Conservation (phyloP, 371 early-diverging fungal species). For the Fennellomyces sp. region DNA sequence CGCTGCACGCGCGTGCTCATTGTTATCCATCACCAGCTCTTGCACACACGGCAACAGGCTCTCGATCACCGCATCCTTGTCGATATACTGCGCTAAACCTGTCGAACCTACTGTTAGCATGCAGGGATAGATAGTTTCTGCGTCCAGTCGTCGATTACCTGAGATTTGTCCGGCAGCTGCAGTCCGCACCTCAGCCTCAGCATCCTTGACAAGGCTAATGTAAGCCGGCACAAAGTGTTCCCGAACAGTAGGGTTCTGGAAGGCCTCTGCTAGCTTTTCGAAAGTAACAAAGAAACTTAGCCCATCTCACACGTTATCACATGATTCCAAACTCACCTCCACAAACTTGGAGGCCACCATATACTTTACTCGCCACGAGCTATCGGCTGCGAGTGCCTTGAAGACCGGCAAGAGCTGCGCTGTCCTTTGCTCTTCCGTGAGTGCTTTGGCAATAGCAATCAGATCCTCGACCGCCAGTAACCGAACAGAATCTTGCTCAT, state of each 20-base stretch:
- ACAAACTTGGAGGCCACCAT: constrained; percentile 97
- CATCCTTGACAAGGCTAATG: constrained; percentile 86
- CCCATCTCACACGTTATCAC: no score
- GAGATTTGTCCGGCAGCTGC: constrained; percentile 89
- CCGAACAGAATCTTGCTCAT: constrained; percentile 97
- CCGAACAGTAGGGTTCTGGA: constrained; percentile 74
- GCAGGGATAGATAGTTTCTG: no score
- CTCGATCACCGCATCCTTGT: constrained; percentile 74
- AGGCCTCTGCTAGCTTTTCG: constrained; percentile 77
- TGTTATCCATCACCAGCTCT: constrained; percentile 91
- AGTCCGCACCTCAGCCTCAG: constrained; percentile 96
- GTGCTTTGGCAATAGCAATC: constrained; percentile 83
- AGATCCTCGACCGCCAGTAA: constrained; percentile 91
- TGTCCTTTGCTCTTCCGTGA: constrained; percentile 78
- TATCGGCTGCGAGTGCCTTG: constrained; percentile 82
- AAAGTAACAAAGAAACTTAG: not conserved
- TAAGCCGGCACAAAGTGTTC: constrained; percentile 78
- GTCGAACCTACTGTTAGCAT: not conserved
- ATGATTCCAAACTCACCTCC: constrained; percentile 55
- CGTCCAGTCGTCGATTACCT: no score
- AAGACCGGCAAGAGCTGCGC: constrained; percentile 75
- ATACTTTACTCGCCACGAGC: constrained; percentile 97
- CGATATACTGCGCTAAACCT: constrained; percentile 86
- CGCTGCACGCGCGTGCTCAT: constrained; percentile 95
- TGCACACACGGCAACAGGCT: constrained; percentile 90